Evolutionary conservation across 164 flowering plant genomes (phyloP).

Genomic region (Annona squamosa): DNA sequence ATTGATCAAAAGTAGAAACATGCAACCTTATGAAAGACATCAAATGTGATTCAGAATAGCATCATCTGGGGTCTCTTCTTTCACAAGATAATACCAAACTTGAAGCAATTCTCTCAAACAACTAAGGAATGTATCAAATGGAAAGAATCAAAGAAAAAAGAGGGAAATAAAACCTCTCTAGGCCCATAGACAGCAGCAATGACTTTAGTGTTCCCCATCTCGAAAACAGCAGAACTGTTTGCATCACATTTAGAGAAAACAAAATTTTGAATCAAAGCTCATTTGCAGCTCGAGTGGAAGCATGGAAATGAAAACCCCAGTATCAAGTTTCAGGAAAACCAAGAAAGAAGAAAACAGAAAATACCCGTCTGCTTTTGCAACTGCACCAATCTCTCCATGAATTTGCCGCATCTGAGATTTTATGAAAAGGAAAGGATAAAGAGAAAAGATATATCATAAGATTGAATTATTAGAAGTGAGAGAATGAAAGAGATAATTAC

Average conservation of each 20-base stretch:
- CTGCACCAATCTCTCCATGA: constrained; percentile 69
- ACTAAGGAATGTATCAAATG: too few relatives aligned
- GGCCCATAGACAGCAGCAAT: constrained; percentile 99
- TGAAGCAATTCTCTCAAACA: too few relatives aligned
- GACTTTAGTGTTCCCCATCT: constrained; percentile 97
- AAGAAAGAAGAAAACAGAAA: background rate
- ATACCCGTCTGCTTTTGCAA: constrained; percentile 92
- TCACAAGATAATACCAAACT: too few relatives aligned
- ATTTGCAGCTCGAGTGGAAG: background rate
- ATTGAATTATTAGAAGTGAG: background rate
- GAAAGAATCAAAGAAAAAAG: background rate
- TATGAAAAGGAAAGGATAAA: background rate
- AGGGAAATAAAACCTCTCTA: constrained; percentile 55
- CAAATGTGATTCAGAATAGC: background rate
- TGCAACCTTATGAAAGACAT: background rate
- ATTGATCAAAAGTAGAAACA: background rate
- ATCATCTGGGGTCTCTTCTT: too few relatives aligned
- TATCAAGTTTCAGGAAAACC: background rate
- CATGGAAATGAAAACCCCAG: background rate
- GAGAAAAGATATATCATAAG: too few relatives aligned
- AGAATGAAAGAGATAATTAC: constrained; percentile 30
- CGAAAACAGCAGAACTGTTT: constrained; percentile 81
- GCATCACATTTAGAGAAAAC: constrained; percentile 5
- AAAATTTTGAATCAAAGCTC: constrained; percentile 2
- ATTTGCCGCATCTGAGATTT: constrained; percentile 76